Evolutionary conservation across 768 basidiomycete genomes (phyloP).

Genomic region (Royoungia palumana): DNA sequence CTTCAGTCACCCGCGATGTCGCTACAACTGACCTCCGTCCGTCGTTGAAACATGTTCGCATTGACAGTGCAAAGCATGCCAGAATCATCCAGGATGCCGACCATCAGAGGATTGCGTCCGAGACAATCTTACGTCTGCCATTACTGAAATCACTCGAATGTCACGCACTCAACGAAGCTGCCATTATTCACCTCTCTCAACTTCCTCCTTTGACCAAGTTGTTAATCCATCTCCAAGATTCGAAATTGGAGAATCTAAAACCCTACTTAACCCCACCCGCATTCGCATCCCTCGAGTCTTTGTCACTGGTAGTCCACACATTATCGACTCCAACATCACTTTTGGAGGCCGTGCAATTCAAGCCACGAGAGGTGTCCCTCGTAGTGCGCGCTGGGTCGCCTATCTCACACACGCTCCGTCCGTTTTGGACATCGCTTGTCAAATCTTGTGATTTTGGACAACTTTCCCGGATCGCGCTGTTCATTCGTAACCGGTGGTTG

Average conservation of each 20-base stretch:
- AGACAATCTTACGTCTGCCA: conserved; percentile 13
- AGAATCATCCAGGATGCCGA: no score
- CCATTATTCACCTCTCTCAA: conserved; percentile 18
- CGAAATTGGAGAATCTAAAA: conserved; percentile 17
- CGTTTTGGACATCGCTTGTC: conserved; percentile 19
- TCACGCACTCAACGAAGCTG: conserved; percentile 19
- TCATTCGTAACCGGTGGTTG: not conserved
- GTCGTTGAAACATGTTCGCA: conserved; percentile 13
- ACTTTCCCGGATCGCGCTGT: conserved; percentile 9
- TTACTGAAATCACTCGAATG: conserved; percentile 17
- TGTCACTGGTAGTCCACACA: conserved; percentile 5
- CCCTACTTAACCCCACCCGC: conserved; percentile 12
- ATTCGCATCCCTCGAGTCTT: conserved; percentile 11
- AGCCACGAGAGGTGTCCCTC: conserved; percentile 15
- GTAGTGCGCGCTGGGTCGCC: conserved; percentile 6
- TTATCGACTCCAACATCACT: conserved; percentile 21
- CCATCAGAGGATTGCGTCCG: no score
- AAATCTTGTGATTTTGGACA: conserved; percentile 10
- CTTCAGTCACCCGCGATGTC: conserved; percentile 18
- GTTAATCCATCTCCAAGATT: conserved; percentile 14
- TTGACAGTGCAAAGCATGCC: not conserved
- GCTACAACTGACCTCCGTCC: conserved; percentile 16
- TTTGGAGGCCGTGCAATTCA: conserved; percentile 16
- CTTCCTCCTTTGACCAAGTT: conserved; percentile 16
- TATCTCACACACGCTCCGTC: conserved; percentile 15